phyloP scores from a whole-genome alignment of 345 rosid species.

The Rhodamnia argentea region DNA sequence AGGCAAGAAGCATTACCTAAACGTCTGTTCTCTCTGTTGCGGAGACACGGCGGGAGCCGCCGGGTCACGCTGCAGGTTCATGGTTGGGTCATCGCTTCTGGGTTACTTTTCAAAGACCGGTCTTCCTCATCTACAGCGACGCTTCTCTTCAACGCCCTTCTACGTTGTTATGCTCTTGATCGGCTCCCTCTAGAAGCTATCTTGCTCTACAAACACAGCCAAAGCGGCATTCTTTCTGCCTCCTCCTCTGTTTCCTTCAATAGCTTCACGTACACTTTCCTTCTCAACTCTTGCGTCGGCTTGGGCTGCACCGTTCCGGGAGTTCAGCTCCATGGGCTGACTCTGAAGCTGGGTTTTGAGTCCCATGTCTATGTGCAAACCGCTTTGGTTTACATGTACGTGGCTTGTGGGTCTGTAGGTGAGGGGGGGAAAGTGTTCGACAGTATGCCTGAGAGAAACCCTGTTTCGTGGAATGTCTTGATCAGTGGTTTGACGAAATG shows the following conservation, averaged over 20 bases:
- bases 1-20: background rate
- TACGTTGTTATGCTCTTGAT: slow-evolving; percentile 13
- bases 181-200: slow-evolving; percentile 8
- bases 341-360: slow-evolving; percentile 50
- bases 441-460: slow-evolving; percentile 55
- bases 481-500: slow-evolving; percentile 55
- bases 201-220: slow-evolving; percentile 3
- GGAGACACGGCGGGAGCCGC: background rate
- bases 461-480: slow-evolving; percentile 76
- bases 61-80: background rate
- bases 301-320: slow-evolving; percentile 24
- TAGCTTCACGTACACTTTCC: slow-evolving; percentile 21
- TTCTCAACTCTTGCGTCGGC: slow-evolving; percentile 2
- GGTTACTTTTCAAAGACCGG: background rate
- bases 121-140: background rate
- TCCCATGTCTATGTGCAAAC: slow-evolving; percentile 63
- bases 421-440: slow-evolving; percentile 50
- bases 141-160: slow-evolving; percentile 8
- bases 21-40: background rate
- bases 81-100: background rate
- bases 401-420: slow-evolving; percentile 7
- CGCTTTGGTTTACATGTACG: slow-evolving; percentile 41
- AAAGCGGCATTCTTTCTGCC: background rate
- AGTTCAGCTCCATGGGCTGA: slow-evolving; percentile 45
- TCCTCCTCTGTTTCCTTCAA: slow-evolving; percentile 4